Conservation (phyloP, 108 stramenopile species). For the Stephanodiscus triporus region DNA sequence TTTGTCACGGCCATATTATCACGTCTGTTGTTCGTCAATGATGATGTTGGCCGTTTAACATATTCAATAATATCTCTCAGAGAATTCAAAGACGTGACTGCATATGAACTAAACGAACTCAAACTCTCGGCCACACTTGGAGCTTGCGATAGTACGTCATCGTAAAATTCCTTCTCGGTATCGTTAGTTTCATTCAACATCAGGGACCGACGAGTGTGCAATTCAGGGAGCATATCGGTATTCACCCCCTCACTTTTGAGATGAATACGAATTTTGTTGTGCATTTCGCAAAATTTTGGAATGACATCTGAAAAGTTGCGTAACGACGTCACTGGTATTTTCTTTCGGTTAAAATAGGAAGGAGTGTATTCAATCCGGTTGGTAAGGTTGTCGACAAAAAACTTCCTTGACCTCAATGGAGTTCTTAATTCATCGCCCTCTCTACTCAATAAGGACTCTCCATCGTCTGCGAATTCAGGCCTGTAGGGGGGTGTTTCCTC, state of each 20-base stretch:
- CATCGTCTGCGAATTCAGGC: constrained; percentile 11
- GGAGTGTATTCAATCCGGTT: constrained; percentile 14
- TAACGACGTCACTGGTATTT: constrained; percentile 34
- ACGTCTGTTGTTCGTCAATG: neutral
- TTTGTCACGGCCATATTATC: neutral
- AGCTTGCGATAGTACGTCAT: constrained; percentile 32
- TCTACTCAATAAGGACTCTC: constrained; percentile 11
- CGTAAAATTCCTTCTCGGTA: constrained; percentile 9
- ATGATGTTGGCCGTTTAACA: neutral
- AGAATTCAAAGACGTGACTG: constrained; percentile 22
- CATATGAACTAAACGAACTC: constrained; percentile 39
- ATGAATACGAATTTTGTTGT: constrained; percentile 45
- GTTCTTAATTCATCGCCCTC: constrained; percentile 1
- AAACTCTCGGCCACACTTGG: constrained; percentile 16
- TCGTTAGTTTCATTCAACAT: neutral
- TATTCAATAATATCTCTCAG: constrained; percentile 34
- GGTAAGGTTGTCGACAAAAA: neutral
- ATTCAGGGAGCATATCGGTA: constrained; percentile 12
- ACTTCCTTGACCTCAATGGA: neutral
- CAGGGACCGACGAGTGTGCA: constrained; percentile 9
- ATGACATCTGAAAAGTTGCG: constrained; percentile 44
- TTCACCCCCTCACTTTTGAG: constrained; percentile 28
- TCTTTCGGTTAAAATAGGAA: constrained; percentile 35
- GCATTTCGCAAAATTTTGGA: constrained; percentile 49
- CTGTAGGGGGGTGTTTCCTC: constrained; percentile 16